Evolutionary conservation across 73 alveolate species (phyloP).

Genomic region (Durusdinium trenchii): DNA sequence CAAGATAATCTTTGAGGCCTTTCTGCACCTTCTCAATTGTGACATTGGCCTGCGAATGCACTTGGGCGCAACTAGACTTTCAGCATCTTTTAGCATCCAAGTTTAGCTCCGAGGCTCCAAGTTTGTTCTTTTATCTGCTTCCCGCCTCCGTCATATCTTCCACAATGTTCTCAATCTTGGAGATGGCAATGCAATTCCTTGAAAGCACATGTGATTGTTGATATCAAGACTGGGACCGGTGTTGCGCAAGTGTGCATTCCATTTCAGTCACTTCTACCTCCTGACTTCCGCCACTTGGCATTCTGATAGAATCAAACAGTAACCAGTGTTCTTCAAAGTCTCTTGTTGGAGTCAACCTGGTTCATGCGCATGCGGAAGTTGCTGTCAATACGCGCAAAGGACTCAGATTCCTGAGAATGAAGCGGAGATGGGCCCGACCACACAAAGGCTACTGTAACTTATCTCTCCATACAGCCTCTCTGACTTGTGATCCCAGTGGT

Average conservation of each 20-base stretch:
- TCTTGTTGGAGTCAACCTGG: constrained; percentile 92
- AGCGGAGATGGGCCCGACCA: no score
- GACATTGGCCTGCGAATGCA: constrained; percentile 93
- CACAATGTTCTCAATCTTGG: constrained; percentile 96
- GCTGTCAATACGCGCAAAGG: constrained; percentile 90
- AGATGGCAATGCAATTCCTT: constrained; percentile 89
- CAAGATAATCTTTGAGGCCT: constrained; percentile 98
- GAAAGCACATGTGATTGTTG: neutral
- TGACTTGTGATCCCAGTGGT: no score
- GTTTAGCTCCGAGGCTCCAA: no score
- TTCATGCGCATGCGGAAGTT: constrained; percentile 96
- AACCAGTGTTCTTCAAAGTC: neutral
- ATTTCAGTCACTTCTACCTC: neutral
- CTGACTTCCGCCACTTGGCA: neutral
- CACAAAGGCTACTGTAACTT: no score
- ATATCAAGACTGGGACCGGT: neutral
- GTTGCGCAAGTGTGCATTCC: neutral
- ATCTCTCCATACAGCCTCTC: no score
- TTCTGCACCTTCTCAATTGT: constrained; percentile 97
- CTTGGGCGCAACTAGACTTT: no score
- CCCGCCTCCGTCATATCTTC: constrained; percentile 96
- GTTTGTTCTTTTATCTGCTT: neutral
- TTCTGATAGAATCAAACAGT: neutral
- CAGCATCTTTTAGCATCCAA: no score
- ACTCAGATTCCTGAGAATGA: constrained; percentile 71